Percentiles rank a stretch among this genome's conserved stretches.
phyloP scores from a whole-genome alignment of 148 eudicot species.

The Polygonum maritimum region DNA sequence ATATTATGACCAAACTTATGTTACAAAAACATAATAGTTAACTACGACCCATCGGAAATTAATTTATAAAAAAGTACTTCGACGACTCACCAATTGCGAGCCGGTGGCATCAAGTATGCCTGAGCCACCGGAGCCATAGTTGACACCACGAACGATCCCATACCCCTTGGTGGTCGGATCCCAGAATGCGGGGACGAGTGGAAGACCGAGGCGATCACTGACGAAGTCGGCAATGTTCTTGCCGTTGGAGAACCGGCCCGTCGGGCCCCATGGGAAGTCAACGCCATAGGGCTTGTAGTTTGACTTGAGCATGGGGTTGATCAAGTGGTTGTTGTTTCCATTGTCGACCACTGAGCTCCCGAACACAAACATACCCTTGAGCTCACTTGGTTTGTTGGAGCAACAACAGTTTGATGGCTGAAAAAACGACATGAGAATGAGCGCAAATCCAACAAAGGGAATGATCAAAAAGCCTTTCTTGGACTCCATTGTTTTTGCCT shows the following conservation, averaged over 20 bases:
- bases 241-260: constrained; percentile 28
- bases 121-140: constrained; percentile 30
- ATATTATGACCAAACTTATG: too few relatives aligned
- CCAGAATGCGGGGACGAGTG: constrained; percentile 17
- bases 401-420: background rate
- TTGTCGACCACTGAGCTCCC: constrained; percentile 33
- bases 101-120: constrained; percentile 32
- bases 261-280: constrained; percentile 14
- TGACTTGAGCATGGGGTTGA: constrained; percentile 13
- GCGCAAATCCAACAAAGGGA: background rate
- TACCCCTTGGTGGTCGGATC: constrained; percentile 15
- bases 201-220: constrained; percentile 16
- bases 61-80: too few relatives aligned
- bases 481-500: background rate
- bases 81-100: constrained; percentile 13
- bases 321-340: constrained; percentile 27
- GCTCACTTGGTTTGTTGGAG: background rate
- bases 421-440: background rate
- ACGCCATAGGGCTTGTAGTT: constrained; percentile 32
- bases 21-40: too few relatives aligned
- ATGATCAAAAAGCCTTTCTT: background rate
- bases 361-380: constrained; percentile 28
- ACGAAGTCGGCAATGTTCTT: constrained; percentile 25
- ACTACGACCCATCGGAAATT: too few relatives aligned
- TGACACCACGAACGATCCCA: constrained; percentile 21